Evolutionary conservation across 148 eudicot genomes (phyloP).

Genomic region (Rhododendron vialii): DNA sequence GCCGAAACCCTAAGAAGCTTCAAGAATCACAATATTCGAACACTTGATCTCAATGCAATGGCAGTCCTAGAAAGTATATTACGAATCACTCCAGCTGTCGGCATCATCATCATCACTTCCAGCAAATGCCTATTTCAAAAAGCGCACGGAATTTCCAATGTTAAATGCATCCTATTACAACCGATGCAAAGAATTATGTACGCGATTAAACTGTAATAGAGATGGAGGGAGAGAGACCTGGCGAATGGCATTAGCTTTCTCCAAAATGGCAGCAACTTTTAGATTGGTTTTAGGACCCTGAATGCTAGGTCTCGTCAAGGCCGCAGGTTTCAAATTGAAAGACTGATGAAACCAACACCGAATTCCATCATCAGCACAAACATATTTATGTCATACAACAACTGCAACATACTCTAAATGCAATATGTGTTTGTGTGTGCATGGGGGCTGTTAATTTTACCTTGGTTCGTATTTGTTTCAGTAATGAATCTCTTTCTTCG

Average conservation of each 20-base stretch:
- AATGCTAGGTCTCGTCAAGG: constrained; percentile 63
- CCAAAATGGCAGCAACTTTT: constrained; percentile 89
- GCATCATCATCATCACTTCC: constrained; percentile 91
- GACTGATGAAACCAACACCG: constrained; percentile 43
- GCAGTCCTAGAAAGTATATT: constrained; percentile 11
- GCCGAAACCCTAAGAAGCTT: background rate
- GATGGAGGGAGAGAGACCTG: constrained; percentile 50
- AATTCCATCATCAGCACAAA: constrained; percentile 13
- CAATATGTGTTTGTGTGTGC: background rate
- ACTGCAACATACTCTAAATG: background rate
- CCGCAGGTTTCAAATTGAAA: constrained; percentile 77
- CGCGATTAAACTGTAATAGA: background rate
- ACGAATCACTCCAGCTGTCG: constrained; percentile 88
- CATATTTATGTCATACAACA: background rate
- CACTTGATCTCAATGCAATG: background rate
- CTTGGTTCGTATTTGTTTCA: constrained; percentile 87
- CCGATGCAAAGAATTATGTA: background rate
- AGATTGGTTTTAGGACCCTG: constrained; percentile 87
- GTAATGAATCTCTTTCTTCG: constrained; percentile 67
- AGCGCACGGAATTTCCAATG: background rate
- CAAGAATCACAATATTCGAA: constrained; percentile 1
- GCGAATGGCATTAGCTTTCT: constrained; percentile 91
- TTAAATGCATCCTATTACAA: background rate
- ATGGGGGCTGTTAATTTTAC: constrained; percentile 26
- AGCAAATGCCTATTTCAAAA: constrained; percentile 65